Percentiles rank a stretch among this genome's conserved stretches.
These are phyloP conservation scores for Pichia sp. DNA, from an alignment of 1,139 yeast genomes.

Conservation along the genomic window DNA sequence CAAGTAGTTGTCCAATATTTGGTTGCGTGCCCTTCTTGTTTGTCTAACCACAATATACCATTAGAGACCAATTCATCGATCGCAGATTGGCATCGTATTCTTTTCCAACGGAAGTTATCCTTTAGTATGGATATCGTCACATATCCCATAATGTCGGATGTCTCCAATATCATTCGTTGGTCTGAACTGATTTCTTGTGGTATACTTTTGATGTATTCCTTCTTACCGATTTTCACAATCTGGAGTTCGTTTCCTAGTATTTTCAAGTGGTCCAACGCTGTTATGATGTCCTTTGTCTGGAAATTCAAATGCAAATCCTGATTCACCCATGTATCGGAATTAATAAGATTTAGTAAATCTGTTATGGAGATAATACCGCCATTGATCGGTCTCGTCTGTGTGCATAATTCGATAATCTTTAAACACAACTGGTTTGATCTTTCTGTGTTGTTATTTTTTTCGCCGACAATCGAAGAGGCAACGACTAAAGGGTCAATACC, in stretches of 20 bases:
- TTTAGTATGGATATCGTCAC: constrained; percentile 60
- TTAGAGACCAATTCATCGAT: constrained; percentile 76
- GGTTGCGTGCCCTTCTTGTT: constrained; percentile 48
- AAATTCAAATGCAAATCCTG: constrained; percentile 31
- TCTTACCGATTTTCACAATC: constrained; percentile 33
- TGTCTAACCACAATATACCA: constrained; percentile 85
- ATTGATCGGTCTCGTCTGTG: constrained; percentile 64
- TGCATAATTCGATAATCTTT: constrained; percentile 71
- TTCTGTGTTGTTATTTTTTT: constrained; percentile 38
- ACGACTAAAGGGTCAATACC: constrained; percentile 82
- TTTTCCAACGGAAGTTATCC: constrained; percentile 76
- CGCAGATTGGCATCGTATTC: constrained; percentile 57
- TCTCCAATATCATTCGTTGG: constrained; percentile 66
- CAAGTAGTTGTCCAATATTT: constrained; percentile 67
- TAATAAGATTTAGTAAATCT: constrained; percentile 46
- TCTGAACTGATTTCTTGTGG: constrained; percentile 55
- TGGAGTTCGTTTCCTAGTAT: constrained; percentile 34
- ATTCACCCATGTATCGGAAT: constrained; percentile 34
- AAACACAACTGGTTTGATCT: constrained; percentile 67
- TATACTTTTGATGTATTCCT: constrained; percentile 36
- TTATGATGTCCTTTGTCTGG: constrained; percentile 45
- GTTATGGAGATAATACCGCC: constrained; percentile 76
- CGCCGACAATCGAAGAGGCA: constrained; percentile 22
- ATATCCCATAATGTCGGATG: constrained; percentile 67
- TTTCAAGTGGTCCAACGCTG: constrained; percentile 39